Base-by-base conservation (phyloP, 2,329 filamentous ascomycete species). In the Diaporthe eres region DNA sequence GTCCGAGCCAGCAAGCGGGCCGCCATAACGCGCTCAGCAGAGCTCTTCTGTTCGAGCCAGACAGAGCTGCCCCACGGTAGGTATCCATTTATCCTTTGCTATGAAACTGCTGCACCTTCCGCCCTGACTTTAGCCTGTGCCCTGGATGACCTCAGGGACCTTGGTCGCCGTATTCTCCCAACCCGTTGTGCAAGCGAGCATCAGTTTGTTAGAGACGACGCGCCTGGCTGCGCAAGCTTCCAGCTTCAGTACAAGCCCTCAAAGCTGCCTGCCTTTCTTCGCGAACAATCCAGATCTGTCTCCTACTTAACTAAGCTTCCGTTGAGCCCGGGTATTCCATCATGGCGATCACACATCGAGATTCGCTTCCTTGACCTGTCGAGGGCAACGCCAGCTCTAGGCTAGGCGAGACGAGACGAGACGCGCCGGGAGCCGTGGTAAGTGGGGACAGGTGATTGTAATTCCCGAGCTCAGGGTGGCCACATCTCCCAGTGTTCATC, bases 391-490 rank as follows among this genome's bases (percentile, higher is more conserved):
- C 34, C 65, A 55, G 65, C 49, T 42, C 65, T 5, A 10, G 17
- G 31, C n/a, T 8, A 70, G 49, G 4, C 65, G 31, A 70, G 22
- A 53, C 31, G 63, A 51, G 31, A 39, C 47, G 34, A 55, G 65
- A 70, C 65, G 65, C 49, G 34, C 65, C 34, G 65, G 47, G 65
- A 39, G 47, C 65, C 22, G 22, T 53, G 65, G 19, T 34, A 49
- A 67, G 31, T 53, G 65, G 47, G 37, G 47, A 68, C 65, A 68
- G 10, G 3, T 31, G 19, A 31, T 39, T 25, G 47, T 51, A 17
- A 22, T 25, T 15, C 31, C 15, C 34, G 44, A 53, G 49, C 31
- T 28, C 31, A 37, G 47, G 13, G 22, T 42, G 22, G 13, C 63
- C 44, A 15, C 42, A 12, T 22, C 47, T 7, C 63, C 15, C 12